Base-by-base conservation (phyloP, 257 asterid genomes). In the Solanum boliviense region DNA sequence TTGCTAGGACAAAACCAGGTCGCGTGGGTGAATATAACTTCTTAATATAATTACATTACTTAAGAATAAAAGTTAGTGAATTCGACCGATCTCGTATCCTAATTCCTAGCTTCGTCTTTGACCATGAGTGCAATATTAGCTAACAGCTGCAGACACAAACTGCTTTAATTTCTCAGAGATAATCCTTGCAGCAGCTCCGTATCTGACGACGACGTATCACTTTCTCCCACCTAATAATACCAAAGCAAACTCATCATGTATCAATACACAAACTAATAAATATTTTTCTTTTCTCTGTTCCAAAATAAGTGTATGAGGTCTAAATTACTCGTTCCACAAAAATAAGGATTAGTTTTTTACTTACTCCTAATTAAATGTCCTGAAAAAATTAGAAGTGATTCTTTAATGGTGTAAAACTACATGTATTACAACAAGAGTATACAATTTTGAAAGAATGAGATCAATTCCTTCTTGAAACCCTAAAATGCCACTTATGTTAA, bases 1-100 rank as follows among this genome's bases (percentile, higher is more conserved):
- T 46, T 4, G 18, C 35, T 46, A 13, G 20, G 56, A 46, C 2
- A 46, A 2, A 46, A 46, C 56, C 56, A 46, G 20, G 0, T 46
- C 56, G 18, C 6, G 7, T 46, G 2, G 56, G 6, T 44, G 52
- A 3, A 41, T 39, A 39, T 39, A 13, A 13, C 6, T 13, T 13
- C 48, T 41, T 41, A 41, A 10, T 41, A 44, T 10, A 0, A 41
- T 9, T 41, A 41, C 4, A 39, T 2, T 12, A 11, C 0, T 44
- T 12, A 4, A 44, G 16, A 0, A 12, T 0, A 12, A 48, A 48
- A 13, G 7, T 48, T 13, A 48, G 0, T 15, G 7, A 16, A 9
- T 48, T 52, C 4, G n/a, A 52, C 0, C 0, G 21, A 48, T 48
- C 21, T 5, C 62, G 0, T 52, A 16, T 48, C 3, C 3, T 2